Evolutionary conservation across 1,139 yeast species (phyloP), one percentile per base, ranked within the genome.

Genomic region (Saccharomyces hybrid): DNA sequence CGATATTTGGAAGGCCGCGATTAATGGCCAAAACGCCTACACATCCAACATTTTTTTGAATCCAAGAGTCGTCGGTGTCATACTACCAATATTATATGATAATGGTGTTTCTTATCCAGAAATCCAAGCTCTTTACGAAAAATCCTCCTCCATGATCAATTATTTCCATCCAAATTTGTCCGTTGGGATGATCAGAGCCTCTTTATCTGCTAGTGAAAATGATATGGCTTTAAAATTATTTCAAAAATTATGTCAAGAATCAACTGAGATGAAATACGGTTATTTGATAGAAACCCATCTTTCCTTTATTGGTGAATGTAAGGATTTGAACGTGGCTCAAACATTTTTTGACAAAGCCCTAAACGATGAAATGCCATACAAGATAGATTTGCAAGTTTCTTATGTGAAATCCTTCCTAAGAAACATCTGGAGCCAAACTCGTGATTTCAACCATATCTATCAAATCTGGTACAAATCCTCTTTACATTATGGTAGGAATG

Each of bases 291-390:
- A 20, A 20, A 20, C 23, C 81, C 96, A 87, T 71, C 77, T 86
- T 59, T 79, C 87, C 2, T 89, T 90, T 65, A 84, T 90, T 65
- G 96, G 96, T 50, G 83, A 82, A 60, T 86, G 91, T 69, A 82
- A 83, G 62, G 95, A 89, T 63, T 76, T 85, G 52, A 77, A 76
- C 34, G 82, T 88, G 51, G 88, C 96, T 4, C 81, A 80, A 64
- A 80, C 82, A 52, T 87, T 87, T 65, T 89, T 86, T 67, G 82
- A 82, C 59, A 85, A 85, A 66, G 91, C 90, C 0, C 23, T 20
- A 20, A 20, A 20, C 23, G 23, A 20, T 20, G 23, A 20, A 20
- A 20, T 20, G 23, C 23, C 96, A 20, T 88, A 88, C 68, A 73
- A 75, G 57, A 82, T 87, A 44, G 80, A 79, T 42, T 77, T 88